Evolutionary conservation across 169 alveolate genomes (phyloP), one percentile per base, ranked within the genome.

Genomic region (Cryptosporidium baileyi): DNA sequence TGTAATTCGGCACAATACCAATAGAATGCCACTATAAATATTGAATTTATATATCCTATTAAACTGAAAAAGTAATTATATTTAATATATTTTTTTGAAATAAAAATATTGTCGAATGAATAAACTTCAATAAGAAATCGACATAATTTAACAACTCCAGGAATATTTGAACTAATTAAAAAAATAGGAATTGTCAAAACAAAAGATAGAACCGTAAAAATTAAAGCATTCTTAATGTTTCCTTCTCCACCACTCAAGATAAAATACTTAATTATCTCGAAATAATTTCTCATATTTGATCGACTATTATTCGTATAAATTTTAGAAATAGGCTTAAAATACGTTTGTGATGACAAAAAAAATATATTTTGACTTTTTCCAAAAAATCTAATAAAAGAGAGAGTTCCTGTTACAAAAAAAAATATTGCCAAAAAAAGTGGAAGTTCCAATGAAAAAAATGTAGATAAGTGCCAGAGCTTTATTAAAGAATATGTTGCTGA

Each of bases 1-100:
- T 74, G 85, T 38, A 74, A 41, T 30, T 74, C 85, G 19, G 54
- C 36, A 11, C 85, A 74, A 74, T 74, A 74, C 85, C 85, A 74
- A 41, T 54, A 74, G 43, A 51, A 74, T 9, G 60, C 11, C 9
- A 74, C 85, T 1, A 40, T 28, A 54, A 57, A 11, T 19, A 57
- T 45, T 65, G 81, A 65, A 13, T 61, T 65, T 6, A 49, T 36
- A n/a, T n/a, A n/a, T n/a, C n/a, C n/a, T n/a, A n/a, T n/a, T n/a
- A n/a, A n/a, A n/a, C n/a, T n/a, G n/a, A n/a, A n/a, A n/a, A n/a
- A n/a, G n/a, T n/a, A n/a, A n/a, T n/a, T n/a, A 49, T 43, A 32
- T 34, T 44, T 44, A 24, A 8, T 17, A 41, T 40, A 22, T 44
- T 51, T 51, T 1, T 7, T 30, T 32, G 54, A 47, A 17, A 38